Evolutionary conservation across 1,284 basidiomycete species (phyloP), one percentile per base, ranked within the genome.

Genomic region (Neonothopanus nambi): DNA sequence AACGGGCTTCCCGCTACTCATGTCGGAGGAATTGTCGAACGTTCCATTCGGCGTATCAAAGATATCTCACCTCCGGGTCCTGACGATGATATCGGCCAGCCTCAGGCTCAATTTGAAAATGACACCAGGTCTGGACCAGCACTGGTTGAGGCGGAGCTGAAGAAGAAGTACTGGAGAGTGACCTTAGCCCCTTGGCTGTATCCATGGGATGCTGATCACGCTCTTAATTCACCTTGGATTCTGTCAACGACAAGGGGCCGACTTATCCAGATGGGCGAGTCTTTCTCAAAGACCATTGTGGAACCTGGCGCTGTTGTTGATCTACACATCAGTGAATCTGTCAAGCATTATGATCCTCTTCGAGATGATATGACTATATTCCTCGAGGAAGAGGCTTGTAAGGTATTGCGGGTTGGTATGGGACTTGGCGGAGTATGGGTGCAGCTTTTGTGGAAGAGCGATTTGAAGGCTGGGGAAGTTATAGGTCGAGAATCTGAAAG

Each of bases 1-100:
- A 74, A 70, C 1, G 52, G 63, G 9, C 65, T 79, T 39, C 74
- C 74, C 37, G 61, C 69, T 49, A 82, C 81, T 2, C 81, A 84
- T 61, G 68, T 68, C 4, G 68, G 77, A 11, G 80, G 78, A n/a
- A 64, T 82, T 48, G 74, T 81, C 51, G 82, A 84, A 63, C 67
- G 69, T n/a, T 81, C 80, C 3, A 73, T 78, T 56, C 71, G 82
- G 20, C 70, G 72, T 51, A 70, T 84, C n/a, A n/a, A n/a, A n/a
- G n/a, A n/a, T n/a, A n/a, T n/a, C n/a, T n/a, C n/a, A n/a, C n/a
- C n/a, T n/a, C 66, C 68, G 18, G 21, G 11, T 20, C 26, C 40
- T n/a, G n/a, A n/a, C n/a, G n/a, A 52, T 39, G 11, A 15, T 44
- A 11, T 17, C 28, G 12, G 18, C 20, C 3, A 13, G 12, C 9